Percentiles rank a stretch among this genome's conserved stretches.
Evolutionary conservation across 1,284 basidiomycete genomes (phyloP).

Genomic region (Anthracocystis walkeri): DNA sequence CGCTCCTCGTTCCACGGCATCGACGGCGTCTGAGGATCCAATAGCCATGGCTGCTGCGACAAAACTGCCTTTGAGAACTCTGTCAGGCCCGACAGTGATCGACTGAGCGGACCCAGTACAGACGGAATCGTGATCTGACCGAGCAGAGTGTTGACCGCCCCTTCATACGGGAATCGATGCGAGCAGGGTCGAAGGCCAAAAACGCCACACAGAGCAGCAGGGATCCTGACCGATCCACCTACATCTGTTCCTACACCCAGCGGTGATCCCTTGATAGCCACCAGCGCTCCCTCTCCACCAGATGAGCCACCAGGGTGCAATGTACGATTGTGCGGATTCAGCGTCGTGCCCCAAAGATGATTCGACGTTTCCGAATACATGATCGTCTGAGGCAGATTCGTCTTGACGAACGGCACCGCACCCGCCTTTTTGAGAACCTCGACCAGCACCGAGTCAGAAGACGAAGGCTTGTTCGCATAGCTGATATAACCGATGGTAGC

Average conservation of each 20-base stretch:
- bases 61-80: slow-evolving; percentile 76
- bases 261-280: slow-evolving; percentile 73
- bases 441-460: slow-evolving; percentile 38
- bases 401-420: slow-evolving; percentile 78
- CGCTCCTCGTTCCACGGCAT: slow-evolving; percentile 78
- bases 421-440: slow-evolving; percentile 74
- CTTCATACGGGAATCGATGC: slow-evolving; percentile 78
- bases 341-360: slow-evolving; percentile 78
- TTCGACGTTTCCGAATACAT: slow-evolving; percentile 70
- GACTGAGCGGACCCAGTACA: slow-evolving; percentile 79
- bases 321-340: slow-evolving; percentile 75
- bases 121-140: slow-evolving; percentile 77
- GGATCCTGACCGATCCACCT: slow-evolving; percentile 78
- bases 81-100: slow-evolving; percentile 75
- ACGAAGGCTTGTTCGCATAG: slow-evolving; percentile 68
- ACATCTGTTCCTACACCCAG: slow-evolving; percentile 80
- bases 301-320: slow-evolving; percentile 74
- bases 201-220: slow-evolving; percentile 76
- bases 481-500: slow-evolving; percentile 77
- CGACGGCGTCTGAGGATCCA: slow-evolving; percentile 76
- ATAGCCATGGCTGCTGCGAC: slow-evolving; percentile 76
- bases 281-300: slow-evolving; percentile 77
- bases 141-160: slow-evolving; percentile 71
- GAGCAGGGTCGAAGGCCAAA: slow-evolving; percentile 80
- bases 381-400: slow-evolving; percentile 71